A percentile compares a stretch with the other conserved stretches of the same genome.
phyloP scores from a whole-genome alignment of 164 flowering plant genomes.

The Aristolochia californica region DNA sequence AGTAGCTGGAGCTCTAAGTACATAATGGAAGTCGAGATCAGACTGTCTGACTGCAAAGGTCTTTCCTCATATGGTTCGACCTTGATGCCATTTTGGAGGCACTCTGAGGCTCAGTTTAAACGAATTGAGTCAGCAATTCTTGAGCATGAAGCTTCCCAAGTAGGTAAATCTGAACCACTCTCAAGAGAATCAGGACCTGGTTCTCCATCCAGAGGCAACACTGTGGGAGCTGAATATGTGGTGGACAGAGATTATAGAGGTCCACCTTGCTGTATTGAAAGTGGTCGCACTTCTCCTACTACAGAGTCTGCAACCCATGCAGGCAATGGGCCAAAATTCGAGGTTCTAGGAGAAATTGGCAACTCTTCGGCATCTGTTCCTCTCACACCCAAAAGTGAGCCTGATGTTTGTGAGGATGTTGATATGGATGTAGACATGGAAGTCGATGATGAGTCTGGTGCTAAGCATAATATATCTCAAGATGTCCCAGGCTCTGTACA shows the following conservation, averaged over 20 bases:
- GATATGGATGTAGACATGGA: slow-evolving; percentile 99
- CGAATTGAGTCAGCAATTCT: slow-evolving; percentile 35
- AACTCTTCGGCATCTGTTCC: slow-evolving; percentile 13
- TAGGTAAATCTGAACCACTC: slow-evolving; percentile 14
- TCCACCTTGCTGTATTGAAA: slow-evolving; percentile 7
- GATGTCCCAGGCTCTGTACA: slow-evolving; percentile 9
- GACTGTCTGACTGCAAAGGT: slow-evolving; percentile 68
- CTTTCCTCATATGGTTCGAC: slow-evolving; percentile 52
- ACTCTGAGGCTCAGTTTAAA: slow-evolving; percentile 56
- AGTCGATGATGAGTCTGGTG: slow-evolving; percentile 54
- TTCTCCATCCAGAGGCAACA: slow-evolving; percentile 8
- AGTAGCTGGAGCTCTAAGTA: slow-evolving; percentile 18
- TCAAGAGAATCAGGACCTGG: slow-evolving; percentile 15
- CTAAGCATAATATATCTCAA: slow-evolving; percentile 6
- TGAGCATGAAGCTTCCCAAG: slow-evolving; percentile 23
- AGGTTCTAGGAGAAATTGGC: slow-evolving; percentile 9
- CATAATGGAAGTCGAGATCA: slow-evolving; percentile 53
- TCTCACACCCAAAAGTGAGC: slow-evolving; percentile 8
- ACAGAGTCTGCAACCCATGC: slow-evolving; percentile 4
- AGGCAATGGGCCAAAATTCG: neutral
- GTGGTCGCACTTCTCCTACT: slow-evolving; percentile 2
- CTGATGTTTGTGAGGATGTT: slow-evolving; percentile 39
- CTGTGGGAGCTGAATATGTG: slow-evolving; percentile 14
- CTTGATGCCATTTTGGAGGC: slow-evolving; percentile 76
- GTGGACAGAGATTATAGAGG: slow-evolving; percentile 8